Percentiles rank a stretch among this genome's conserved stretches.
These are phyloP conservation scores for Excoecaria agallocha DNA, from an alignment of 345 rosid species.

Conservation along the genomic window DNA sequence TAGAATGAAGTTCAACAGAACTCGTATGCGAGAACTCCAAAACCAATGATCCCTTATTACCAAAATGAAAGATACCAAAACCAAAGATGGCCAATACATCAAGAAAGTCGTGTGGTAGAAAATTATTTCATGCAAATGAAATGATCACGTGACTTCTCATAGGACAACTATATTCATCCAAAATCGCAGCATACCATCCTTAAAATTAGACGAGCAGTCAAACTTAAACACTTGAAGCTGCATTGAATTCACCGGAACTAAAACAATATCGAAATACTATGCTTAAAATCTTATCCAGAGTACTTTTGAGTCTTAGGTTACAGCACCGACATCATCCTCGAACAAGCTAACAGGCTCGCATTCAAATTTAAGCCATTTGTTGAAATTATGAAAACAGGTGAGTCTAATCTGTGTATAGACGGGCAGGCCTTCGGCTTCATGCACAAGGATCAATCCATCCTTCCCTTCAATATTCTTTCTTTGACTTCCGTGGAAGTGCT, in stretches of 20 bases:
- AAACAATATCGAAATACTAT: neutral
- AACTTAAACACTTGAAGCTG: neutral
- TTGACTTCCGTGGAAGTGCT: conserved; percentile 83
- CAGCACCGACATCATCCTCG: neutral
- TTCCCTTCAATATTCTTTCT: conserved; percentile 89
- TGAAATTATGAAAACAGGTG: neutral
- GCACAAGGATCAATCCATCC: conserved; percentile 67
- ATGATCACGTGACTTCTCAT: too few species aligned
- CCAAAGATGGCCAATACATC: too few species aligned
- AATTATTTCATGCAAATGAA: too few species aligned
- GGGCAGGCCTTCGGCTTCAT: conserved; percentile 12
- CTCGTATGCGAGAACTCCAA: too few species aligned
- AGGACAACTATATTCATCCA: too few species aligned
- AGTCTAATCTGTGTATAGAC: neutral
- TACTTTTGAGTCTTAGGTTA: neutral
- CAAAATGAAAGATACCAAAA: too few species aligned
- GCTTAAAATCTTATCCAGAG: neutral
- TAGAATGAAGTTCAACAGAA: too few species aligned
- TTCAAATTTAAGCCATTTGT: neutral
- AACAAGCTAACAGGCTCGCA: neutral
- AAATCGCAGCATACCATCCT: neutral
- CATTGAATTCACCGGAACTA: conserved; percentile 1
- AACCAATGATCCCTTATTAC: too few species aligned
- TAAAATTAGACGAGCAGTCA: neutral
- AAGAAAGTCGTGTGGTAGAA: too few species aligned